Evolutionary conservation across 495 filamentous ascomycete genomes (phyloP), one percentile per base, ranked within the genome.

Genomic region (Amphirosellinia nigrospora): DNA sequence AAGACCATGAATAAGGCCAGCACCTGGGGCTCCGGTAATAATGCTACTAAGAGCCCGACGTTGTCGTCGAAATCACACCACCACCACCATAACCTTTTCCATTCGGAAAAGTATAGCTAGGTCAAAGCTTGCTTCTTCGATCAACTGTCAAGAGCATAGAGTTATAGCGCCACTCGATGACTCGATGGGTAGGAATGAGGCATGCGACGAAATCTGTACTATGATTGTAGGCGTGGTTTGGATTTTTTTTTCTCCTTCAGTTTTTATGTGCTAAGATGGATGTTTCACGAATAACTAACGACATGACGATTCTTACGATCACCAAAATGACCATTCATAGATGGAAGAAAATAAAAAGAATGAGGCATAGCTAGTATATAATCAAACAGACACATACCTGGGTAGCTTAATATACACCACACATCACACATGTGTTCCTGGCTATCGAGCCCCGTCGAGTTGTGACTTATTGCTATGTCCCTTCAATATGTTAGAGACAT

Each of bases 1-100:
- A 79, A 82, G 70, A 87, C 85, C 8, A 74, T 87, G 79, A 85
- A 79, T 66, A 88, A 85, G 73, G 79, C 76, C 41, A 70, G 78
- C 39, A 87, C 85, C 13, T 88, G 81, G 81, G 78, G 77, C 48
- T 75, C 77, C 16, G 69, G 71, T 0, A 52, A 39, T 13, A 64
- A n/a, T n/a, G n/a, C n/a, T n/a, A n/a, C n/a, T n/a, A n/a, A 61
- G 50, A 46, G 48, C 19, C 60, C 52, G 21, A 30, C 45, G 3
- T 10, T 10, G 19, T 34, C 48, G 23, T 43, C 52, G 11, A 59
- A 45, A 4, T 41, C 43, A 4, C 55, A 34, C 23, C 43, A 59
- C 23, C 43, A 59, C 34, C 34, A 36, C 21, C 26, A 46, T 39
- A 21, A 15, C n/a, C 43, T 43, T n/a, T 69, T 62, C 34, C 56